Base-by-base conservation (phyloP, 1,284 basidiomycete species). In the Rhizoctonia solani region DNA sequence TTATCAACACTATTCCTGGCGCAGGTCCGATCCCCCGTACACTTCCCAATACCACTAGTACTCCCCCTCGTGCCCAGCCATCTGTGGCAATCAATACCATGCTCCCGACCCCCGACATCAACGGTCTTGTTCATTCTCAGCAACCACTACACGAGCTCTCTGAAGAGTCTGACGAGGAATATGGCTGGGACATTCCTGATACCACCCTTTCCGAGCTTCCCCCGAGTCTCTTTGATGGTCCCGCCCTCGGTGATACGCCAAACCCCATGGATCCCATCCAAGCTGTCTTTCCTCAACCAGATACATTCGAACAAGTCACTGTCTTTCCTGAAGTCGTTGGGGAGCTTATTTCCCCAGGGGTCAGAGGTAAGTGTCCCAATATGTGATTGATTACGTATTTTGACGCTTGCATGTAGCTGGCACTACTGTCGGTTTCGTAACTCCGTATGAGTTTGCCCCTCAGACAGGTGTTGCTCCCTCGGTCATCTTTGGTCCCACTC, bases 161-260 rank as follows among this genome's bases (percentile, higher is more conserved):
- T 30, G 58, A 61, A 21, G 58, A 61, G 25, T 61, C 47, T 13
- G 58, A 61, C 44, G 46, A 14, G 14, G 54, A 55, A 5, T 61
- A 44, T 27, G 55, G 37, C n/a, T n/a, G n/a, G n/a, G n/a, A n/a
- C n/a, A n/a, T n/a, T n/a, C n/a, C n/a, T n/a, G n/a, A n/a, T n/a
- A n/a, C n/a, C n/a, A n/a, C n/a, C n/a, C n/a, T n/a, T n/a, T n/a
- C n/a, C n/a, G n/a, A n/a, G n/a, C n/a, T n/a, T n/a, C n/a, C n/a
- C n/a, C n/a, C n/a, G n/a, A n/a, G n/a, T n/a, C n/a, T n/a, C n/a
- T n/a, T n/a, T n/a, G n/a, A n/a, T n/a, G n/a, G n/a, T n/a, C n/a
- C n/a, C n/a, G n/a, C n/a, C n/a, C n/a, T n/a, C n/a, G n/a, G n/a
- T n/a, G n/a, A n/a, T n/a, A n/a, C n/a, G n/a, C n/a, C n/a, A n/a